Percentiles rank a stretch among this genome's conserved stretches.
Conservation (phyloP, 1,284 basidiomycete species). For the Puccinia horiana region DNA sequence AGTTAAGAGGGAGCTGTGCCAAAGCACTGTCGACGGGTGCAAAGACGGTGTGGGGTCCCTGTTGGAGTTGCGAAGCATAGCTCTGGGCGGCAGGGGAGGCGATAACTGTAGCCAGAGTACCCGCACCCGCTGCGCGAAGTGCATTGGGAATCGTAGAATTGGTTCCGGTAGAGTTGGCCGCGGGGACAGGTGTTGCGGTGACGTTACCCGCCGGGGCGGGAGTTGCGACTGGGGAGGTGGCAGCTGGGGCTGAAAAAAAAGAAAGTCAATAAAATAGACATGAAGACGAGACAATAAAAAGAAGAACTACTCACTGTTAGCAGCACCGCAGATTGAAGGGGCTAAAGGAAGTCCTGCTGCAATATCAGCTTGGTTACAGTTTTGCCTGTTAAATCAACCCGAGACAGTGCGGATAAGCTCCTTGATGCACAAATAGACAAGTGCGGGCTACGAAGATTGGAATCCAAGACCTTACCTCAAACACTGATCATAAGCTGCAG, state of each 20-base stretch:
- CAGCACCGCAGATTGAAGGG: conserved; percentile 13
- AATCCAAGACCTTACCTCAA: conserved; percentile 16
- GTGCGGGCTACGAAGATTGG: background rate
- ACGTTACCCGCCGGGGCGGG: background rate
- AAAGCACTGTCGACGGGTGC: conserved; percentile 35
- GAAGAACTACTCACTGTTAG: background rate
- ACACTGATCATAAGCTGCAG: conserved; percentile 29
- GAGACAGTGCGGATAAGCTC: background rate
- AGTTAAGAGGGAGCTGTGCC: conserved; percentile 7
- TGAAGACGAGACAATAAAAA: background rate
- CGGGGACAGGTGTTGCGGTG: background rate
- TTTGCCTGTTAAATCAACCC: conserved; percentile 15
- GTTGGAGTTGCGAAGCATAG: conserved; percentile 18
- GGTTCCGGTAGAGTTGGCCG: background rate
- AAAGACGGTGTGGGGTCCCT: conserved; percentile 38
- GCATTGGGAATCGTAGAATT: conserved; percentile 24
- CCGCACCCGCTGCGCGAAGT: conserved; percentile 28
- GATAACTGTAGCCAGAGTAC: conserved; percentile 9
- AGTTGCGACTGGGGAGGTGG: background rate
- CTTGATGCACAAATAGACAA: background rate
- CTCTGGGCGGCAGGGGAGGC: conserved; percentile 18
- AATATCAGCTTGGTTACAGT: conserved; percentile 22
- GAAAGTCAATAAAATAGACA: background rate
- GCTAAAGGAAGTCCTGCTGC: conserved; percentile 6
- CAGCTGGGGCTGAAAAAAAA: background rate